These are phyloP conservation scores for Macrolepiota dolichaula DNA, from an alignment of 768 basidiomycete species.

Conservation along the genomic window DNA sequence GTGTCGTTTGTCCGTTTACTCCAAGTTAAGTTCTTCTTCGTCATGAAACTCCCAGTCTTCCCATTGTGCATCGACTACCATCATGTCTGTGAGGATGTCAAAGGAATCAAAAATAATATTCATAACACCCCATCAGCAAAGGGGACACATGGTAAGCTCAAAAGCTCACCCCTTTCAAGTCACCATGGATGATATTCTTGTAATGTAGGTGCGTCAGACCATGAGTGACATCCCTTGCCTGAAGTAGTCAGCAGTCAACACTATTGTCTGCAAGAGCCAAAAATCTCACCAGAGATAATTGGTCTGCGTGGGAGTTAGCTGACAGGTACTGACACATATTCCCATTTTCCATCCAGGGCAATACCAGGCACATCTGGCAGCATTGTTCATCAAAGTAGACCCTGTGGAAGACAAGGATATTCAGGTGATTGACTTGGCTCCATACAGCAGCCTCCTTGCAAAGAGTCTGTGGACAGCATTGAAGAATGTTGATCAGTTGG, in stretches of 20 bases:
- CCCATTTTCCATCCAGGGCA: constrained; percentile 34
- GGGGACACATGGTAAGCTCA: neutral
- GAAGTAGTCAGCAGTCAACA: neutral
- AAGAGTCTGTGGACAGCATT: constrained; percentile 20
- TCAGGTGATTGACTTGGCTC: constrained; percentile 21
- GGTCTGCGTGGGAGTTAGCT: constrained; percentile 13
- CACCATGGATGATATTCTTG: constrained; percentile 36
- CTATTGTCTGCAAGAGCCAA: neutral
- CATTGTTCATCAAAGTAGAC: constrained; percentile 21
- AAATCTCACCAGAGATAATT: constrained; percentile 13
- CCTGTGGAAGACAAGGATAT: constrained; percentile 33
- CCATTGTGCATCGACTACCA: too few species aligned
- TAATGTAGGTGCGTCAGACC: constrained; percentile 30
- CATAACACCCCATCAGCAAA: too few species aligned
- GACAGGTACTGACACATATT: constrained; percentile 24
- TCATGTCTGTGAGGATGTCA: too few species aligned
- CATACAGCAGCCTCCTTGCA: constrained; percentile 25
- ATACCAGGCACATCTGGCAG: constrained; percentile 27
- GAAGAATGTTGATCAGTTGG: neutral
- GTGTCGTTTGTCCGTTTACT: too few species aligned
- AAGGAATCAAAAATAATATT: too few species aligned
- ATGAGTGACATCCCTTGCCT: constrained; percentile 28
- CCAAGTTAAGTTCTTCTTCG: too few species aligned
- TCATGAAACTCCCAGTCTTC: too few species aligned
- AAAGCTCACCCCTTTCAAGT: constrained; percentile 25